These are phyloP conservation scores for Oryza meridionalis DNA, from an alignment of 176 grass and related monocot species.

Conservation along the genomic window DNA sequence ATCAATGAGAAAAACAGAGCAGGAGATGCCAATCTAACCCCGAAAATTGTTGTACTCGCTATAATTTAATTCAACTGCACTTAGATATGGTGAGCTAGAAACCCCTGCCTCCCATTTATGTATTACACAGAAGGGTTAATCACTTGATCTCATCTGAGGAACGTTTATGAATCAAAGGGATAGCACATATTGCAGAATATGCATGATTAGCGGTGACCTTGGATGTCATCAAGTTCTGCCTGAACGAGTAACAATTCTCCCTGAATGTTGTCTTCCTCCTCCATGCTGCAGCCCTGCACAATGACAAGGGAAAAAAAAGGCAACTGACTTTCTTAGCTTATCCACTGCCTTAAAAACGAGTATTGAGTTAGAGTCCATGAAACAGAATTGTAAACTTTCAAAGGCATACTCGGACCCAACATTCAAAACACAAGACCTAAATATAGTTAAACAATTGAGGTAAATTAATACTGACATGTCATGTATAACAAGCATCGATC, in stretches of 20 bases:
- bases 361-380: background rate
- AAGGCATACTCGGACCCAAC: background rate
- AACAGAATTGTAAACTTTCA: background rate
- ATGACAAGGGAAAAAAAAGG: background rate
- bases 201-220: constrained; percentile 54
- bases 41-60: background rate
- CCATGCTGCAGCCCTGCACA: constrained; percentile 36
- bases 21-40: background rate
- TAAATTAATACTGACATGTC: background rate
- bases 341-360: background rate
- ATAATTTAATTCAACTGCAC: background rate
- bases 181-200: background rate
- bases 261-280: constrained; percentile 50
- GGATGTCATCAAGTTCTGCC: constrained; percentile 75
- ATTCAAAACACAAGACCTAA: background rate
- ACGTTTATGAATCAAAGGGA: constrained; percentile 1
- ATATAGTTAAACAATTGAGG: background rate
- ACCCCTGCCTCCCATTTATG: background rate
- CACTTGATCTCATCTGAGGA: background rate
- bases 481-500: background rate
- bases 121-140: constrained; percentile 6
- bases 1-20: background rate
- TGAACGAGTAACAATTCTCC: constrained; percentile 72
- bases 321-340: background rate
- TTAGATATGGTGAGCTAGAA: constrained; percentile 19